A percentile compares a stretch with the other conserved stretches of the same genome.
Conservation (phyloP, 2,329 filamentous ascomycete genomes). For the Aspergillus tamarii region DNA sequence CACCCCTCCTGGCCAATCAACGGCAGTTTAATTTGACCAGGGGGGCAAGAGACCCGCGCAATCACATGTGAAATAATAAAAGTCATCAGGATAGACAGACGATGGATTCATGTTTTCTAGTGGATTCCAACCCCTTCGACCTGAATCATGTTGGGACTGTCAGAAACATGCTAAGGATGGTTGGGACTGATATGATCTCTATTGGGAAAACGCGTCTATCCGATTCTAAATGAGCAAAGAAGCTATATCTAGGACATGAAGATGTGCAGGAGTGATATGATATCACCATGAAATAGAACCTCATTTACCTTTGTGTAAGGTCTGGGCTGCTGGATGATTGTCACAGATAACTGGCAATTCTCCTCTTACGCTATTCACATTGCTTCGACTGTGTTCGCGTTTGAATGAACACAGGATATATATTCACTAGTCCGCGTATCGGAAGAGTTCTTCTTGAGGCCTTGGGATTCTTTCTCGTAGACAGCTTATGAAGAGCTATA, state of each 20-base stretch:
- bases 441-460: no score
- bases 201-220: background rate
- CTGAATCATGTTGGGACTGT: background rate
- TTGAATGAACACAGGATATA: no score
- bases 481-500: no score
- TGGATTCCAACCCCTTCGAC: background rate
- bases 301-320: no score
- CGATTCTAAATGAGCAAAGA: background rate
- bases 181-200: background rate
- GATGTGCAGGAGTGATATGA: no score
- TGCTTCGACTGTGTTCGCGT: no score
- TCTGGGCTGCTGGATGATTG: no score
- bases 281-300: no score
- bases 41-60: background rate
- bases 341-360: no score
- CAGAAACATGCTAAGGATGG: background rate
- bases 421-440: no score
- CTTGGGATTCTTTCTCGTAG: accelerated
- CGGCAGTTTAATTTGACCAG: background rate
- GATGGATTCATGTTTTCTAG: background rate
- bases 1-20: background rate
- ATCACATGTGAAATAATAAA: background rate
- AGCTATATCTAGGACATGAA: background rate
- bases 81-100: background rate
- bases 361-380: no score